Evolutionary conservation across 1,284 basidiomycete genomes (phyloP), one percentile per base, ranked within the genome.

Genomic region (Ceratobasidium sp.): DNA sequence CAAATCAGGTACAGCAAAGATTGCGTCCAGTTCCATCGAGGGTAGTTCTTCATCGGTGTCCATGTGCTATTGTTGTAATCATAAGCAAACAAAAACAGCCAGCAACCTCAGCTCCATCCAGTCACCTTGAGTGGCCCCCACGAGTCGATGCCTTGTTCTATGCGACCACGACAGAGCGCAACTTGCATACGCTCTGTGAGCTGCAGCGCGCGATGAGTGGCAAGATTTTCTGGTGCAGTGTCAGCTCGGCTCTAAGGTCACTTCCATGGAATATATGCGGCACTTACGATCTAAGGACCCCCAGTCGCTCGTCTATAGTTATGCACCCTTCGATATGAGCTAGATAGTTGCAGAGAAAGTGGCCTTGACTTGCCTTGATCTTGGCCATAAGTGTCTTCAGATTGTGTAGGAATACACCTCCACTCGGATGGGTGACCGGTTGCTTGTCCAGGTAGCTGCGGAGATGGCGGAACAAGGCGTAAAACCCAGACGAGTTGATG

Each of bases 371-470:
- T 69, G 86, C 88, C 84, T 90, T 89, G 59, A 89, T 76, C 72
- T 89, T 90, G 2, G 88, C 88, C 88, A 89, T 90, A 47, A 90
- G 77, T 0, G 87, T 87, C 78, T 89, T 89, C 78, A 90, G 79
- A 1, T 84, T 83, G 44, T 86, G 84, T 16, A 89, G 79, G 76
- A 89, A 89, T 55, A 86, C 82, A 2, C 86, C 86, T 0, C 85
- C 88, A 0, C 83, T 82, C 0, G 77, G 78, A 76, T 89, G 87
- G 0, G 87, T 88, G 16, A 72, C 35, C 1, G 75, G 75, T 74
- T 89, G 87, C 26, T 87, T 84, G 35, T 76, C 66, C 3, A 89
- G 77, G 8, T 80, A 80, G 49, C 79, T 80, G 76, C 85, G 87
- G 26, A 89, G 72, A 0, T 79, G 78, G 0, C 81, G 79, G 71